These are phyloP conservation scores for Cardiospermum halicacabum DNA, from an alignment of 345 rosid species.

Conservation along the genomic window DNA sequence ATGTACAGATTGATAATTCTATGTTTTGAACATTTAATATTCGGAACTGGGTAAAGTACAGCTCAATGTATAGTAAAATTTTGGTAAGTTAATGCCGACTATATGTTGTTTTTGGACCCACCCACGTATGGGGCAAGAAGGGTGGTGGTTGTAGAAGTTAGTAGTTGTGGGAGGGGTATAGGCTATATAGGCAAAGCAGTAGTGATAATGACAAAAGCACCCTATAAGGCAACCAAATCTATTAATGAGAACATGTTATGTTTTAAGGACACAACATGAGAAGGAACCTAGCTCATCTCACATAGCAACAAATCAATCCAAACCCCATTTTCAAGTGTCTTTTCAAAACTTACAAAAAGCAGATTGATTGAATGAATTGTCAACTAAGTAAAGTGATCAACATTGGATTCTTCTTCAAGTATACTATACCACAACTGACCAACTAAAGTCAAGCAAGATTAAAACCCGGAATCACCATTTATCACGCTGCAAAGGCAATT, in stretches of 20 bases:
- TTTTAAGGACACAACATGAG: neutral
- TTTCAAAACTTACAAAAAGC: neutral
- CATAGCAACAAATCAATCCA: neutral
- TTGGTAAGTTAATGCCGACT: too few species aligned
- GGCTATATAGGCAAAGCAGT: neutral
- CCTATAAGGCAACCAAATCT: neutral
- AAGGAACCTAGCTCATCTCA: neutral
- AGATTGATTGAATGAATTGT: neutral
- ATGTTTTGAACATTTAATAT: too few species aligned
- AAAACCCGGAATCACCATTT: neutral
- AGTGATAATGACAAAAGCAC: neutral
- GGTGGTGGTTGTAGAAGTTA: neutral
- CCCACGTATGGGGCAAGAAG: too few species aligned
- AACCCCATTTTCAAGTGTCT: neutral
- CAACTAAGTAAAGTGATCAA: neutral
- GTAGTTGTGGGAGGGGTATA: neutral
- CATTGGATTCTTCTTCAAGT: constrained; percentile 9
- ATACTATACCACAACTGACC: neutral
- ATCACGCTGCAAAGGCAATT: neutral
- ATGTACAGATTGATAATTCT: too few species aligned
- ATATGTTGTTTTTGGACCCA: too few species aligned
- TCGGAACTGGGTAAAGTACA: too few species aligned
- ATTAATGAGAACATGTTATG: neutral
- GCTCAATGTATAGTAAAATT: too few species aligned
- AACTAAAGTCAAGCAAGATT: neutral